Percentiles rank a stretch among this genome's conserved stretches.
Conservation (phyloP, 768 basidiomycete genomes). For the Mycena kentingensis region DNA sequence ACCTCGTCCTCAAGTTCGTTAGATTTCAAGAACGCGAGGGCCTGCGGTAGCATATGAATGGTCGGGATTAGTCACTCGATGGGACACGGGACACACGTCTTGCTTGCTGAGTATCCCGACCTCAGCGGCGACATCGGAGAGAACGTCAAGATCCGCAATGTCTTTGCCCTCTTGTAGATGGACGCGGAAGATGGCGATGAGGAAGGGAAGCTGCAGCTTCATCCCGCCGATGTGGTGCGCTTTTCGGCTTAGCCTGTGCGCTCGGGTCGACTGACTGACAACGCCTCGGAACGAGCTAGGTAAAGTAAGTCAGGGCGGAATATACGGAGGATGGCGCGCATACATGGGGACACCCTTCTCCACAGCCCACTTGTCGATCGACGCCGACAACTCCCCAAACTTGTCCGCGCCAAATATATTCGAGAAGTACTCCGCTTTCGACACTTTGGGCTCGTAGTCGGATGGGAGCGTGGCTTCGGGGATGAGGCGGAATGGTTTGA, state of each 20-base stretch:
- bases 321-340: conserved; percentile 22
- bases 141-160: conserved; percentile 57
- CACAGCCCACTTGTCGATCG: conserved; percentile 52
- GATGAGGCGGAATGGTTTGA: conserved; percentile 54
- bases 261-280: conserved; percentile 65
- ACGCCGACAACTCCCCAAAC: conserved; percentile 41
- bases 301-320: not conserved
- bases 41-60: conserved; percentile 40
- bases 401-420: conserved; percentile 57
- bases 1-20: conserved; percentile 69
- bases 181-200: conserved; percentile 63
- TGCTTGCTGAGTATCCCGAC: conserved; percentile 57
- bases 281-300: conserved; percentile 59
- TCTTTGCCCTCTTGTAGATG: conserved; percentile 68
- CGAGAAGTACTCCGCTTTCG: conserved; percentile 43
- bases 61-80: conserved; percentile 10
- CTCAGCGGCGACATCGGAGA: conserved; percentile 59
- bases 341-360: conserved; percentile 63
- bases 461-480: conserved; percentile 39
- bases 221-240: conserved; percentile 66
- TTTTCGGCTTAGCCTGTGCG: conserved; percentile 72
- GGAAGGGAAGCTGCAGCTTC: conserved; percentile 55
- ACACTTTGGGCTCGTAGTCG: conserved; percentile 37
- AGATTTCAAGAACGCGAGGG: conserved; percentile 62
- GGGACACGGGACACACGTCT: conserved; percentile 47